Evolutionary conservation across 495 filamentous ascomycete species (phyloP).

Genomic region (Articulospora tetracladia): DNA sequence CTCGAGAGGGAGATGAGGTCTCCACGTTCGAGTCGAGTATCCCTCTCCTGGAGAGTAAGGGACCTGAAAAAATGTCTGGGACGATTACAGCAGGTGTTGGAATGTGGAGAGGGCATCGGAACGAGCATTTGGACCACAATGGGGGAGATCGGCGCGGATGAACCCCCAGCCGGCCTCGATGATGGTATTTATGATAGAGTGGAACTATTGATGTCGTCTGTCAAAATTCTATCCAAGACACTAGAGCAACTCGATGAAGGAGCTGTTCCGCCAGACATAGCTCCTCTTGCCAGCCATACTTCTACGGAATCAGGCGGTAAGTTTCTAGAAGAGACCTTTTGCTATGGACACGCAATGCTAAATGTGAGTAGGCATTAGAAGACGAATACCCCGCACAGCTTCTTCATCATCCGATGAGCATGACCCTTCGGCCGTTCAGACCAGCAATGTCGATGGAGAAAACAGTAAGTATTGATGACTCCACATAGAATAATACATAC

Average conservation of each 20-base stretch:
- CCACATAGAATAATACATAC: neutral
- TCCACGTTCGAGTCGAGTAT: slow-evolving; percentile 3
- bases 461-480: neutral
- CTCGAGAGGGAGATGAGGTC: slow-evolving; percentile 4
- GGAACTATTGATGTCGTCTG: neutral
- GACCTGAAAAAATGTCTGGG: slow-evolving; percentile 1
- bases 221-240: neutral
- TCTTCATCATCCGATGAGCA: slow-evolving; percentile 4
- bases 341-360: neutral
- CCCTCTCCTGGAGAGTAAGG: slow-evolving; percentile 1
- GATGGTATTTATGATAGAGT: slow-evolving; percentile 6
- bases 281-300: neutral
- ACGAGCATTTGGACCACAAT: slow-evolving; percentile 7
- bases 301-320: neutral
- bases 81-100: neutral
- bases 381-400: slow-evolving; percentile 4
- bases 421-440: neutral
- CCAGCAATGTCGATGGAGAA: neutral
- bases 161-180: neutral
- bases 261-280: neutral
- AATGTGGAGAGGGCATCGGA: neutral
- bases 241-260: neutral
- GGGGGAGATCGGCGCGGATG: neutral
- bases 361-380: slow-evolving; percentile 3
- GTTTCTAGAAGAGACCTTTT: neutral